These are phyloP conservation scores for Aleurites moluccanus DNA, from an alignment of 441 rosid genomes.

Conservation along the genomic window DNA sequence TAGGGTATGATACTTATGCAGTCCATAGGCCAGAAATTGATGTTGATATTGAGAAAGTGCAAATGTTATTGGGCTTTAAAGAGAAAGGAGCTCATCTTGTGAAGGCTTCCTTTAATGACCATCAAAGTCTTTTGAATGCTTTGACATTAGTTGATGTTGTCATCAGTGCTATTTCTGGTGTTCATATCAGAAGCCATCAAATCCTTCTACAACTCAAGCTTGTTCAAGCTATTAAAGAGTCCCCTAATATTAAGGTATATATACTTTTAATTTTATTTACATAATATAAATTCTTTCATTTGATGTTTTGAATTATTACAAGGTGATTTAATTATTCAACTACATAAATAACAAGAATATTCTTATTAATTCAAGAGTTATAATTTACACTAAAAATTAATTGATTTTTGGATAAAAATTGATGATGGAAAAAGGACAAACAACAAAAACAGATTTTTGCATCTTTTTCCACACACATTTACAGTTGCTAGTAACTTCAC, in stretches of 20 bases:
- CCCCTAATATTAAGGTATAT: conserved; percentile 64
- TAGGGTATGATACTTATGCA: conserved; percentile 45
- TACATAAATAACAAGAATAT: no score
- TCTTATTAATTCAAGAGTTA: no score
- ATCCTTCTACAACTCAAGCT: conserved; percentile 63
- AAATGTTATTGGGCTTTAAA: conserved; percentile 44
- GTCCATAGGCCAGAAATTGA: conserved; percentile 46
- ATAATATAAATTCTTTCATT: conserved; percentile 12
- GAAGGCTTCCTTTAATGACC: conserved; percentile 43
- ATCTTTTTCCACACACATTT: no score
- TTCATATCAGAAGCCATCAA: conserved; percentile 52
- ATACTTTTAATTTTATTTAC: no score
- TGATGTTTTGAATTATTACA: not conserved
- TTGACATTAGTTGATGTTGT: conserved; percentile 57
- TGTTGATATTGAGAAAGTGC: conserved; percentile 55
- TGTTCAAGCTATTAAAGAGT: conserved; percentile 58
- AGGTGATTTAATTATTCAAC: no score
- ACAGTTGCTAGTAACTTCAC: no score
- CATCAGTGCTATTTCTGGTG: conserved; percentile 56
- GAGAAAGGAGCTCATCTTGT: conserved; percentile 48
- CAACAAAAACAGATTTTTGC: no score
- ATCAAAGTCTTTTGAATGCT: conserved; percentile 46
- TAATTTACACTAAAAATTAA: no score
- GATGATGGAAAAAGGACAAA: no score
- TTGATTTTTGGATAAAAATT: no score